Conservation (phyloP, 2,329 filamentous ascomycete genomes). For the Rutstroemia sydowiana region DNA sequence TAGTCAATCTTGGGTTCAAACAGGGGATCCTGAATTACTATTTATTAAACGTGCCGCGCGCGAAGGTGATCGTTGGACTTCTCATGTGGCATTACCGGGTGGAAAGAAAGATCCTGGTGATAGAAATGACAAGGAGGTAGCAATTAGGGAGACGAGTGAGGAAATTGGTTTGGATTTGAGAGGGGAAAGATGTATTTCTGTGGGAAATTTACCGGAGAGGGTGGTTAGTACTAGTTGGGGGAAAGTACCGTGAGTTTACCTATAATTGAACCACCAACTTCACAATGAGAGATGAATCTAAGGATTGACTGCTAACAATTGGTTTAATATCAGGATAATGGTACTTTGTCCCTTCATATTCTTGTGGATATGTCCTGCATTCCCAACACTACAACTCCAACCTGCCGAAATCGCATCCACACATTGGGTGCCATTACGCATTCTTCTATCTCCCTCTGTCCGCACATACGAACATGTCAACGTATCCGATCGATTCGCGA, state of each 20-base stretch:
- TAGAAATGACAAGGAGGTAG: slow-evolving; percentile 52
- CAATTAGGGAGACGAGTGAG: slow-evolving; percentile 56
- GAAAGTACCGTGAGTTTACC: slow-evolving; percentile 46
- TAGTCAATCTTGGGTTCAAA: slow-evolving; percentile 54
- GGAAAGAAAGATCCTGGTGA: slow-evolving; percentile 61
- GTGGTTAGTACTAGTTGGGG: slow-evolving; percentile 62
- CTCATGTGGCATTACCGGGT: slow-evolving; percentile 61
- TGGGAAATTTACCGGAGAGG: slow-evolving; percentile 58
- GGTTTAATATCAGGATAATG: no score
- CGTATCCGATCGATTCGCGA: slow-evolving; percentile 53
- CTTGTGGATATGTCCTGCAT: slow-evolving; percentile 47
- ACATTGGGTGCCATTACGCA: slow-evolving; percentile 60
- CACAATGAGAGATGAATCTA: no score
- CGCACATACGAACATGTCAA: slow-evolving; percentile 57
- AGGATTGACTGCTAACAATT: no score
- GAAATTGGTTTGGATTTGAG: slow-evolving; percentile 58
- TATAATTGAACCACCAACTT: no score
- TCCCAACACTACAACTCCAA: slow-evolving; percentile 54
- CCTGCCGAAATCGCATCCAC: slow-evolving; percentile 60
- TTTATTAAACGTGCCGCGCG: slow-evolving; percentile 64
- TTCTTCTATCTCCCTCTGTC: slow-evolving; percentile 51
- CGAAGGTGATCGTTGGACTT: slow-evolving; percentile 60
- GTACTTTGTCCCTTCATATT: slow-evolving; percentile 64
- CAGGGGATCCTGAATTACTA: slow-evolving; percentile 60
- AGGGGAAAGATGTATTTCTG: slow-evolving; percentile 36